Conservation (phyloP, 192 early-diverging fungal species). For the Haplosporangium gracile region DNA sequence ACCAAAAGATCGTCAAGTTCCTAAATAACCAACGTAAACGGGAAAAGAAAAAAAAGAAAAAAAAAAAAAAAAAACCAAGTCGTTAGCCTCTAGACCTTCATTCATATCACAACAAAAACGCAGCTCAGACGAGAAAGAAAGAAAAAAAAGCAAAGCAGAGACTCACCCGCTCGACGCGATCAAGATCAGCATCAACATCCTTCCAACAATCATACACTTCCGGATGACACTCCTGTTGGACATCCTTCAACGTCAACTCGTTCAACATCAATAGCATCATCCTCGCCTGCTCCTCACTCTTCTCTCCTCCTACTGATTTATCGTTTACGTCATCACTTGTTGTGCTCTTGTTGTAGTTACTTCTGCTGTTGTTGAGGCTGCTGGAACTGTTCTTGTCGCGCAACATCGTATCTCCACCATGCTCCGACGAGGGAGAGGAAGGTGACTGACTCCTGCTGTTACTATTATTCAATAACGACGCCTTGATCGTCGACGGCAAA, state of each 20-base stretch:
- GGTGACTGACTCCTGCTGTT: slow-evolving; percentile 13
- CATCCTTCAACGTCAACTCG: slow-evolving; percentile 52
- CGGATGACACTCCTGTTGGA: slow-evolving; percentile 51
- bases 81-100: neutral
- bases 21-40: slow-evolving; percentile 12
- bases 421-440: neutral
- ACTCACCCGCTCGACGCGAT: slow-evolving; percentile 50
- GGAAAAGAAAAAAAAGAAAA: slow-evolving; percentile 6
- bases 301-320: neutral
- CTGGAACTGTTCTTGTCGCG: neutral
- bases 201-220: slow-evolving; percentile 57
- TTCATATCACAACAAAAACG: neutral
- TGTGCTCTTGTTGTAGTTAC: slow-evolving; percentile 7
- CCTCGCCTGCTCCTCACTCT: slow-evolving; percentile 31
- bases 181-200: slow-evolving; percentile 50
- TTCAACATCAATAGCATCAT: slow-evolving; percentile 54
- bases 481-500: slow-evolving; percentile 48
- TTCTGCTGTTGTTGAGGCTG: slow-evolving; percentile 9
- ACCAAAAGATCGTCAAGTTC: slow-evolving; percentile 57
- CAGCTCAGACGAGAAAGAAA: neutral
- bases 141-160: neutral
- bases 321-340: slow-evolving; percentile 15
- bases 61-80: neutral
- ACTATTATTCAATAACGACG: slow-evolving; percentile 21
- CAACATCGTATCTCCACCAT: neutral